phyloP scores from a whole-genome alignment of 164 flowering plant species.

The Platanus orientalis region DNA sequence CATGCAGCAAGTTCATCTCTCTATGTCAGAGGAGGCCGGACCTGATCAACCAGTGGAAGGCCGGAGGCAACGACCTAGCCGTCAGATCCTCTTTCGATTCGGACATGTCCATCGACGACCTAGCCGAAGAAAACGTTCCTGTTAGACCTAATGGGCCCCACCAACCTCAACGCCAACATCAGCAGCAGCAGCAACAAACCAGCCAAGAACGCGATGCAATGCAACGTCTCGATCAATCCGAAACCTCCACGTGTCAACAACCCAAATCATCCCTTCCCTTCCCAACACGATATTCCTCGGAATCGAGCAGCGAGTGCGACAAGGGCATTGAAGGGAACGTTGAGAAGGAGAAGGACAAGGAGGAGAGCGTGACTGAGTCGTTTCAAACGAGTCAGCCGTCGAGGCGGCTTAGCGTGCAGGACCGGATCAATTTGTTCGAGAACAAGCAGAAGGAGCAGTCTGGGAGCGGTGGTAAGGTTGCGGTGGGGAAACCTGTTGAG shows the following conservation, averaged over 20 bases:
- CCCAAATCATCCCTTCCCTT: constrained; percentile 20
- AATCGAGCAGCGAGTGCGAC: constrained; percentile 29
- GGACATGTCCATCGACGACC: constrained; percentile 14
- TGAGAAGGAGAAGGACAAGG: constrained; percentile 11
- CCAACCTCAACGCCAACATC: constrained; percentile 4
- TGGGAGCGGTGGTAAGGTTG: constrained; percentile 51
- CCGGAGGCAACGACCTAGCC: constrained; percentile 37
- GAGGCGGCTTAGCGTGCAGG: constrained; percentile 92
- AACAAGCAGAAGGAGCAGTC: constrained; percentile 79
- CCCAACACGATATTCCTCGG: constrained; percentile 18
- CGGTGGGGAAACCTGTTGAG: constrained; percentile 49
- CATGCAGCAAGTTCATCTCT: constrained; percentile 63
- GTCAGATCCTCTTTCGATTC: constrained; percentile 15
- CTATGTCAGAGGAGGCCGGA: constrained; percentile 68
- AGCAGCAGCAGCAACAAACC: constrained; percentile 15
- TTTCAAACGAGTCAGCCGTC: constrained; percentile 38
- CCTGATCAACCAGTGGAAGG: constrained; percentile 47
- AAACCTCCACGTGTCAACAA: constrained; percentile 29
- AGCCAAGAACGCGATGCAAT: constrained; percentile 16
- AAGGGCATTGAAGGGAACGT: constrained; percentile 18
- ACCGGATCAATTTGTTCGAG: constrained; percentile 84
- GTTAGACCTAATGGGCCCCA: neutral
- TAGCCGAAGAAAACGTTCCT: neutral
- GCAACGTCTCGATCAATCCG: constrained; percentile 14
- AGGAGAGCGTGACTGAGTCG: constrained; percentile 24